phyloP scores from a whole-genome alignment of 2,329 filamentous ascomycete genomes.

The Hortaea werneckii region DNA sequence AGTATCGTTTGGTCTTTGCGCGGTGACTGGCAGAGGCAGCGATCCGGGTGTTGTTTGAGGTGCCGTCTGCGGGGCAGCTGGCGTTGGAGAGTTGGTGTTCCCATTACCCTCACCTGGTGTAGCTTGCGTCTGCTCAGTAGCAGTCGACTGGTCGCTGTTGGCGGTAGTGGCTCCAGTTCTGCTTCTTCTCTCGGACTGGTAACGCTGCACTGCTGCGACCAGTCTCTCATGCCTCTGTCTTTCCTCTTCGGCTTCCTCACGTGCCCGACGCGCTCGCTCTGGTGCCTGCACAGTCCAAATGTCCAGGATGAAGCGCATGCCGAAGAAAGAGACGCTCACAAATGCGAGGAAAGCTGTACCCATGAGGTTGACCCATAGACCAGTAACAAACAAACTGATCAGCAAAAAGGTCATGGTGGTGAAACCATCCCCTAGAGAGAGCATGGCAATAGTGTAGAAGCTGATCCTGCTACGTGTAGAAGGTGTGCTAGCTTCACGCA shows the following conservation, averaged over 20 bases:
- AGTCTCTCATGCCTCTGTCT: conserved; percentile 14
- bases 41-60: conserved; percentile 19
- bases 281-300: conserved; percentile 55
- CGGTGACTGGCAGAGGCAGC: conserved; percentile 44
- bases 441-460: conserved; percentile 53
- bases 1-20: conserved; percentile 32
- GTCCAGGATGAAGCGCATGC: conserved; percentile 56
- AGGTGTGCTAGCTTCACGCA: conserved; percentile 54
- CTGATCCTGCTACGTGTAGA: conserved; percentile 55
- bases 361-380: conserved; percentile 46
- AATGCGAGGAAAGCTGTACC: conserved; percentile 49
- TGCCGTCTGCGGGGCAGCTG: neutral
- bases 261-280: conserved; percentile 33
- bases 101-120: neutral
- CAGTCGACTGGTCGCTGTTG: neutral
- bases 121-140: neutral
- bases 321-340: conserved; percentile 51
- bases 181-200: conserved; percentile 10
- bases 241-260: conserved; percentile 32
- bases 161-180: conserved; percentile 2
- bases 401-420: conserved; percentile 44
- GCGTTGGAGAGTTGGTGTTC: neutral
- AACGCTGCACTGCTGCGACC: conserved; percentile 12
- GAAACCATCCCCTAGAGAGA: conserved; percentile 52
- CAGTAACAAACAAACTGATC: conserved; percentile 45